These are phyloP conservation scores for Eucalyptus melliodora DNA, from an alignment of 345 rosid species.

Conservation along the genomic window DNA sequence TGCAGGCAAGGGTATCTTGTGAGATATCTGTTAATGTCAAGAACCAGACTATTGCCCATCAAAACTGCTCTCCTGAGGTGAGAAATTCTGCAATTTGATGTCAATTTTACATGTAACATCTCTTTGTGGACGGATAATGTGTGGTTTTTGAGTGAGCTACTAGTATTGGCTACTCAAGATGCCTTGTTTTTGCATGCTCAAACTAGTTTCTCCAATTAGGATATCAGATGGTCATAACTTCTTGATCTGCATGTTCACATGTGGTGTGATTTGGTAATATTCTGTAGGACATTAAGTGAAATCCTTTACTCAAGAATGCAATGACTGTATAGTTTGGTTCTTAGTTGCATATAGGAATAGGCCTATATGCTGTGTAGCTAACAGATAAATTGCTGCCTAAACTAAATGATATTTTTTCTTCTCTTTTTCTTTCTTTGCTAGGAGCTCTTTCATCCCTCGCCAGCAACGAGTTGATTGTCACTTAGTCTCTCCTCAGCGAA, in stretches of 20 bases:
- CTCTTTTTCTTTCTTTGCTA: neutral
- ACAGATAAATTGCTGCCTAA: neutral
- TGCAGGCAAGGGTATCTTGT: slow-evolving; percentile 61
- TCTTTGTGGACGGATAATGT: neutral
- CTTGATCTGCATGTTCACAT: neutral
- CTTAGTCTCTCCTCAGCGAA: neutral
- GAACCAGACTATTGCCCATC: slow-evolving; percentile 47
- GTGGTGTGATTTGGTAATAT: neutral
- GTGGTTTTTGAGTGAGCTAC: neutral
- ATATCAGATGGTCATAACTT: neutral
- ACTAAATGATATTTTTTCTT: neutral
- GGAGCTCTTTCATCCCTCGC: neutral
- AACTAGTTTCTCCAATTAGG: neutral
- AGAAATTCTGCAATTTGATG: neutral
- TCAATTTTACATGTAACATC: neutral
- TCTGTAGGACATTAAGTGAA: neutral
- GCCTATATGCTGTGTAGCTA: neutral
- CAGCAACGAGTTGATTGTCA: neutral
- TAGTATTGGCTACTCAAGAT: neutral
- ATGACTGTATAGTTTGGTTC: neutral
- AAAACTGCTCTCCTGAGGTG: slow-evolving; percentile 62
- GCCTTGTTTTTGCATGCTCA: neutral
- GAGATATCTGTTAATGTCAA: slow-evolving; percentile 56
- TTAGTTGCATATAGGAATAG: neutral
- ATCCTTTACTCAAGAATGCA: neutral